Conservation (phyloP, 2,329 filamentous ascomycete species). For the Sporothrix sp. region DNA sequence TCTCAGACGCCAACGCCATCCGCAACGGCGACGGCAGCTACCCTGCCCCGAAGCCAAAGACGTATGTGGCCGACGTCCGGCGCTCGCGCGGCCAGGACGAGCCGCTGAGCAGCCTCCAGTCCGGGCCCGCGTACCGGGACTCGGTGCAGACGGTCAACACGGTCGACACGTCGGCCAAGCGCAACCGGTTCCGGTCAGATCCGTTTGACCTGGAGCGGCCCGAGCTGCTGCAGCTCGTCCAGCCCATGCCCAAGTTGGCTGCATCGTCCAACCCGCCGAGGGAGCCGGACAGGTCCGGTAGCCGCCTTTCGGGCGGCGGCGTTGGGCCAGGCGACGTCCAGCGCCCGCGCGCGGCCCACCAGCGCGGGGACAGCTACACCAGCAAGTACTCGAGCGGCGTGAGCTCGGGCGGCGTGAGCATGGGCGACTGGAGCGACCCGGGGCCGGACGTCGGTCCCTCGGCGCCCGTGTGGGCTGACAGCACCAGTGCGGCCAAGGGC, state of each 20-base stretch:
- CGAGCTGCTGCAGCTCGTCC: conserved; percentile 31
- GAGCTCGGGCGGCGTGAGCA: conserved; percentile 34
- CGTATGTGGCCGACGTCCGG: conserved; percentile 38
- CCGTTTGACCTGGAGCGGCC: conserved; percentile 55
- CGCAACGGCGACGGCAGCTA: conserved; percentile 17
- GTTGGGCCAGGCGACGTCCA: conserved; percentile 18
- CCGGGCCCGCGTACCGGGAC: conserved; percentile 34
- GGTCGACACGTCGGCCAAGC: conserved; percentile 29
- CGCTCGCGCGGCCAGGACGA: conserved; percentile 39
- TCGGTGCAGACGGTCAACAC: conserved; percentile 31
- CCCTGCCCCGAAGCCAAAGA: conserved; percentile 22
- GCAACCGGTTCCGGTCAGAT: conserved; percentile 51
- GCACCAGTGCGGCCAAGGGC: conserved; percentile 17
- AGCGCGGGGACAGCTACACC: conserved; percentile 30
- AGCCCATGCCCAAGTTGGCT: conserved; percentile 16
- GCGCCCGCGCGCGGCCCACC: conserved; percentile 26
- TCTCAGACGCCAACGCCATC: conserved; percentile 40
- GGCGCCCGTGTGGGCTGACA: conserved; percentile 24
- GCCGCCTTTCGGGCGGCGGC: conserved; percentile 17
- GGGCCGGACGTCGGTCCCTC: conserved; percentile 43
- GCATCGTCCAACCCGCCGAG: conserved; percentile 17
- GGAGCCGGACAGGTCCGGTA: conserved; percentile 7
- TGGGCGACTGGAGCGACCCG: conserved; percentile 42
- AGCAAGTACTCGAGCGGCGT: conserved; percentile 43
- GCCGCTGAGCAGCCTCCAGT: conserved; percentile 21